phyloP scores from a whole-genome alignment of 176 grass and related monocot species.

The Carex littledalei region DNA sequence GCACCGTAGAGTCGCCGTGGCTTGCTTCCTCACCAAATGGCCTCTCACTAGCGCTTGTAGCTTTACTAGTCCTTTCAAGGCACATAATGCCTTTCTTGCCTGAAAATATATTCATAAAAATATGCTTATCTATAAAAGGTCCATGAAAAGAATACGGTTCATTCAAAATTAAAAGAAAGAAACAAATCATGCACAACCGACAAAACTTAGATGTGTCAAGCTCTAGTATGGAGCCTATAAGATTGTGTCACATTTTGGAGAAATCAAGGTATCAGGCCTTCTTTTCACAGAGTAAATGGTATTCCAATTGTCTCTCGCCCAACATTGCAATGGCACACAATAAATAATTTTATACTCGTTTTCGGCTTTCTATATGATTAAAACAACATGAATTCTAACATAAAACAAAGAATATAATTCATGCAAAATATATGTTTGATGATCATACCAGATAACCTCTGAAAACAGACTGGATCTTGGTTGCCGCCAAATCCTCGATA shows the following conservation, averaged over 20 bases:
- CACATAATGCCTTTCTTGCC: slow-evolving; percentile 75
- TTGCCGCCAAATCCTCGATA: slow-evolving; percentile 44
- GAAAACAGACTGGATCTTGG: slow-evolving; percentile 71
- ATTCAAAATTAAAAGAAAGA: background rate
- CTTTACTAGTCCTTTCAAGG: slow-evolving; percentile 76
- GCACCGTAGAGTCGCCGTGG: slow-evolving; percentile 58
- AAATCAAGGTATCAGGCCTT: background rate
- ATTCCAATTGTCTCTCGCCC: background rate
- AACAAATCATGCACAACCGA: background rate
- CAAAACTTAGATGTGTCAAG: background rate
- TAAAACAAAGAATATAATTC: background rate
- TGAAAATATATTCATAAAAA: slow-evolving; percentile 19
- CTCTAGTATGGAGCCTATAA: background rate
- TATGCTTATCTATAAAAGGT: background rate
- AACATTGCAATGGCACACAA: background rate
- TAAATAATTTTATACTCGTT: background rate
- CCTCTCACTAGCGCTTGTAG: slow-evolving; percentile 79
- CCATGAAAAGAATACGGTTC: background rate
- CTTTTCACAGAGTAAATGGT: background rate
- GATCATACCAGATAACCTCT: slow-evolving; percentile 70
- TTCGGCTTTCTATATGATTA: background rate
- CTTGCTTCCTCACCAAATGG: slow-evolving; percentile 82
- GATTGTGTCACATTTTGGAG: background rate
- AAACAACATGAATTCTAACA: background rate
- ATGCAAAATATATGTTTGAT: background rate